phyloP scores from a whole-genome alignment of 768 basidiomycete species.

The Lactarius tabidus region DNA sequence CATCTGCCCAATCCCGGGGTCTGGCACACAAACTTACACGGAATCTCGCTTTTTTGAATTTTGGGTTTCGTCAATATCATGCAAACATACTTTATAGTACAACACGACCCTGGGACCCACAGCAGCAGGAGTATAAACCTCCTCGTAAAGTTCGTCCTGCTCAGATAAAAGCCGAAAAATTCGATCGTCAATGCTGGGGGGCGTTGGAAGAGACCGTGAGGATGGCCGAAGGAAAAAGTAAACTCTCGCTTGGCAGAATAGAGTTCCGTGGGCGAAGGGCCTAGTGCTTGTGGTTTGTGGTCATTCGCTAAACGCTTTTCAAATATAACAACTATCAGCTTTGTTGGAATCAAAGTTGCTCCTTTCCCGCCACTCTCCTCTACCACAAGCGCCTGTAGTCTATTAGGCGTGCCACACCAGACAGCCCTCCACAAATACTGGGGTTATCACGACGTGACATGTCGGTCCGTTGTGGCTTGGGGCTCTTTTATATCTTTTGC shows the following conservation, averaged over 20 bases:
- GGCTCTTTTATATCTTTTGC: neutral
- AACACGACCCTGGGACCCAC: slow-evolving; percentile 18
- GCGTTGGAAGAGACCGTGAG: slow-evolving; percentile 50
- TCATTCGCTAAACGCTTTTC: neutral
- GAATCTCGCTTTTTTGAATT: slow-evolving; percentile 46
- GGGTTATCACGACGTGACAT: neutral
- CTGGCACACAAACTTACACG: slow-evolving; percentile 55
- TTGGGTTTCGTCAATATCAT: slow-evolving; percentile 30
- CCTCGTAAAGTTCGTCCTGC: slow-evolving; percentile 15
- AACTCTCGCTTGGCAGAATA: slow-evolving; percentile 49
- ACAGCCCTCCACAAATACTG: neutral
- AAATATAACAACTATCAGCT: neutral
- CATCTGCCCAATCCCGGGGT: slow-evolving; percentile 60
- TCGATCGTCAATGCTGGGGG: slow-evolving; percentile 41
- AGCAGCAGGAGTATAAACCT: slow-evolving; percentile 19
- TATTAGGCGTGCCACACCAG: neutral
- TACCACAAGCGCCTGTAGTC: neutral
- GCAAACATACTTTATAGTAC: slow-evolving; percentile 15
- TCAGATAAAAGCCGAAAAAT: slow-evolving; percentile 27
- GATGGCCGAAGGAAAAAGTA: slow-evolving; percentile 56
- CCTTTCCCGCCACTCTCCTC: neutral
- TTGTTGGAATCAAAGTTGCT: neutral
- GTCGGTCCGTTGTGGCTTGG: slow-evolving; percentile 1
- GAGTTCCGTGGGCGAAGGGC: slow-evolving; percentile 13
- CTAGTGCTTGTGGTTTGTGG: slow-evolving; percentile 7